These are phyloP conservation scores for Asterophora parasitica DNA, from an alignment of 768 basidiomycete species.

Conservation along the genomic window DNA sequence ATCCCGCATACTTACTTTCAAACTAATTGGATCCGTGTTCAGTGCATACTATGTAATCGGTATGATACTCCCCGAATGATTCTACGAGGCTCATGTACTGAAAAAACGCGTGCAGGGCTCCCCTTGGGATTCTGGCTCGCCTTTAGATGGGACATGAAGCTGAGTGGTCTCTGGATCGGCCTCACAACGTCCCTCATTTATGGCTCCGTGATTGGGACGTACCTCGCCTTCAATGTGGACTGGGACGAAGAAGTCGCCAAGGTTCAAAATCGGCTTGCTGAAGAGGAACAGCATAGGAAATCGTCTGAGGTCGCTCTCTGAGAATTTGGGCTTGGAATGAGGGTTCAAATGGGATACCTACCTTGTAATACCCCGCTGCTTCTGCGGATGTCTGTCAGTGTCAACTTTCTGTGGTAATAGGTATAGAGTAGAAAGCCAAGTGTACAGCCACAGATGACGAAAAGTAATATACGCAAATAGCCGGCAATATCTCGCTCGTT, in stretches of 20 bases:
- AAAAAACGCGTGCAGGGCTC: too few species aligned
- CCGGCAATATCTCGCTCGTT: neutral
- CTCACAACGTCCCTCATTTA: slow-evolving; percentile 46
- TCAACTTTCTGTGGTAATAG: too few species aligned
- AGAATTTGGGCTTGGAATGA: neutral
- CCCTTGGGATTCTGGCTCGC: slow-evolving; percentile 58
- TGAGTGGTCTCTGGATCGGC: slow-evolving; percentile 65
- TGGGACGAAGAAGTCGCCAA: slow-evolving; percentile 50
- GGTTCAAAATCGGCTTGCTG: slow-evolving; percentile 21
- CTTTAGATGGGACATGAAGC: slow-evolving; percentile 38
- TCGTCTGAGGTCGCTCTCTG: neutral
- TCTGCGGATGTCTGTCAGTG: too few species aligned
- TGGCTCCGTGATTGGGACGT: slow-evolving; percentile 33
- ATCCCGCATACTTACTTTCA: neutral
- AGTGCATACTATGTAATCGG: slow-evolving; percentile 12
- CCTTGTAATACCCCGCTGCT: too few species aligned
- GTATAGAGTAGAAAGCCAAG: too few species aligned
- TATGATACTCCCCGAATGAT: neutral
- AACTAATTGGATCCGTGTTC: too few species aligned
- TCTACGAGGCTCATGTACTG: too few species aligned
- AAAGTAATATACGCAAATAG: neutral
- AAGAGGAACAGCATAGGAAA: slow-evolving; percentile 3
- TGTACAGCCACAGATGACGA: neutral
- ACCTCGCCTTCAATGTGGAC: slow-evolving; percentile 37
- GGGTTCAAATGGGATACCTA: too few species aligned